Evolutionary conservation across 495 filamentous ascomycete species (phyloP).

Genomic region (Hyphodiscus hymeniophilus): DNA sequence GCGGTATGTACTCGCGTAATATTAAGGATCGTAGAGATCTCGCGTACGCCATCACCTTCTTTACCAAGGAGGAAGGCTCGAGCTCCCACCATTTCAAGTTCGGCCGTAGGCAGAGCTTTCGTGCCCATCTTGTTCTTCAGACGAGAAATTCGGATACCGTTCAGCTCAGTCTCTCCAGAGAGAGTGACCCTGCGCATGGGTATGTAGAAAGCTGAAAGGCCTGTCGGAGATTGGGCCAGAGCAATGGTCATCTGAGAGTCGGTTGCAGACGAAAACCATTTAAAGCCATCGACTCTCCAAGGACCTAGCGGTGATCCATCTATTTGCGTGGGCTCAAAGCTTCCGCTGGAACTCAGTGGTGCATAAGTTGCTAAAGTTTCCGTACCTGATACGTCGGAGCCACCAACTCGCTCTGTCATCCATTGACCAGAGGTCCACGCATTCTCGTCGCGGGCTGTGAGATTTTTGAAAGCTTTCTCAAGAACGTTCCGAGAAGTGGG

Average conservation of each 20-base stretch:
- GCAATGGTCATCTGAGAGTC: conserved; percentile 62
- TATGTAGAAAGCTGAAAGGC: conserved; percentile 57
- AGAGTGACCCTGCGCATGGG: conserved; percentile 45
- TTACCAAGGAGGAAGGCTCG: conserved; percentile 57
- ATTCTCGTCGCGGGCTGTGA: conserved; percentile 47
- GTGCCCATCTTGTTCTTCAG: conserved; percentile 68
- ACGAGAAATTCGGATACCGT: conserved; percentile 59
- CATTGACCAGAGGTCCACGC: conserved; percentile 76
- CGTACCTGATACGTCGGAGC: conserved; percentile 63
- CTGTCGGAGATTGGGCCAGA: conserved; percentile 53
- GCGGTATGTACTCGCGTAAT: conserved; percentile 61
- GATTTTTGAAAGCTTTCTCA: conserved; percentile 36
- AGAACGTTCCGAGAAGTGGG: conserved; percentile 30
- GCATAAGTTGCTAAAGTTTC: conserved; percentile 52
- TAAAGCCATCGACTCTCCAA: conserved; percentile 59
- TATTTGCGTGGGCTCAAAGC: background rate
- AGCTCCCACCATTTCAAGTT: conserved; percentile 52
- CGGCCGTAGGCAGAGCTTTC: conserved; percentile 59
- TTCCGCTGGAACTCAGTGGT: background rate
- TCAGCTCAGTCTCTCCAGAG: conserved; percentile 40
- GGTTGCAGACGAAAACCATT: conserved; percentile 71
- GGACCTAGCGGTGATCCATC: conserved; percentile 40
- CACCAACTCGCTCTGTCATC: conserved; percentile 78
- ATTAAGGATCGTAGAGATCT: conserved; percentile 58
- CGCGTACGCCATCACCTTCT: conserved; percentile 54